Percentiles rank a stretch among this genome's conserved stretches.
Conservation (phyloP, 371 early-diverging fungal genomes). For the Dichotomocladium elegans region DNA sequence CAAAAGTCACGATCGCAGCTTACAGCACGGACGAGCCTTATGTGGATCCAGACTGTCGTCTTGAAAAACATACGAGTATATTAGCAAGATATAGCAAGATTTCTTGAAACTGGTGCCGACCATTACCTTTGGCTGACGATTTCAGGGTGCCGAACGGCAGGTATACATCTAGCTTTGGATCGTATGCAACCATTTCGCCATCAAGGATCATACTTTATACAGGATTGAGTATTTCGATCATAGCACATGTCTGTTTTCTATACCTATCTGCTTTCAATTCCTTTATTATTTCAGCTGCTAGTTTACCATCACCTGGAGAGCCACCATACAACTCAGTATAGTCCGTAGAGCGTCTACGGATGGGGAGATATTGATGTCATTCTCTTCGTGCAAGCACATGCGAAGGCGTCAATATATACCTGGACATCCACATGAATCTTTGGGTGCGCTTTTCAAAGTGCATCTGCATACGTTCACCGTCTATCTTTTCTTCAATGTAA, state of each 20-base stretch:
- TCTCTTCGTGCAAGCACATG: too few relatives aligned
- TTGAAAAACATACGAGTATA: background rate
- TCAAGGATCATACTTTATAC: slow-evolving; percentile 30
- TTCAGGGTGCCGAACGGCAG: slow-evolving; percentile 73
- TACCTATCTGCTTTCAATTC: slow-evolving; percentile 22
- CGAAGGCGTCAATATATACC: slow-evolving; percentile 18
- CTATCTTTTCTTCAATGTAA: slow-evolving; percentile 77
- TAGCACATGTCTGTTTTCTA: background rate
- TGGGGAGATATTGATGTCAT: background rate
- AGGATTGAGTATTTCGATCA: background rate
- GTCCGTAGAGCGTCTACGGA: slow-evolving; percentile 38
- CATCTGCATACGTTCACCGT: slow-evolving; percentile 75
- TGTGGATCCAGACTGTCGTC: slow-evolving; percentile 27
- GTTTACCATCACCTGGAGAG: slow-evolving; percentile 13
- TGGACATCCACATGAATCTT: slow-evolving; percentile 55
- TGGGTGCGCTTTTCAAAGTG: slow-evolving; percentile 50
- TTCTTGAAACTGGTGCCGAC: background rate
- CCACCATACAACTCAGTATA: slow-evolving; percentile 65
- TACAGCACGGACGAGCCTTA: slow-evolving; percentile 54
- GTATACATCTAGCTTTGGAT: slow-evolving; percentile 50
- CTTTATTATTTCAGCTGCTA: slow-evolving; percentile 16
- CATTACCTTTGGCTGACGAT: slow-evolving; percentile 50
- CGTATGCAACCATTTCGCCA: slow-evolving; percentile 76
- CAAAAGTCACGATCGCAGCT: too few relatives aligned
- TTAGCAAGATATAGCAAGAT: background rate